Conservation (phyloP, 2,329 filamentous ascomycete genomes). For the Alternaria sp. region DNA sequence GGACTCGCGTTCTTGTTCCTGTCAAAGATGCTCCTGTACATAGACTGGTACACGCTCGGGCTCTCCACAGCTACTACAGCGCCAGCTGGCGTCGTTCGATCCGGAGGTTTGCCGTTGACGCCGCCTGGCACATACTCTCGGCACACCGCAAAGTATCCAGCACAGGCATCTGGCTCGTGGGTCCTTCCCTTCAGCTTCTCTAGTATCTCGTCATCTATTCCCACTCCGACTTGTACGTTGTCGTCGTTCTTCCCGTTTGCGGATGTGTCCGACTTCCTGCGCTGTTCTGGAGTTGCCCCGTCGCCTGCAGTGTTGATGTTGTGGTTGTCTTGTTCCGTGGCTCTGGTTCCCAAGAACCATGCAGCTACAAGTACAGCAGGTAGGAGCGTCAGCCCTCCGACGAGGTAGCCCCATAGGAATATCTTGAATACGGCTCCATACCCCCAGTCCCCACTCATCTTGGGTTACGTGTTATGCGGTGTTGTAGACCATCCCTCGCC, state of each 20-base stretch:
- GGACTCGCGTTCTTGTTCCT: conserved; percentile 66
- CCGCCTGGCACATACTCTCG: conserved; percentile 91
- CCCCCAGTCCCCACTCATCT: conserved; percentile 35
- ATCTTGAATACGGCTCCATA: conserved; percentile 32
- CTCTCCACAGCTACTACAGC: conserved; percentile 79
- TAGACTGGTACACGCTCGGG: conserved; percentile 95
- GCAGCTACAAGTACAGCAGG: conserved; percentile 22
- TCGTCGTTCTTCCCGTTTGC: conserved; percentile 17
- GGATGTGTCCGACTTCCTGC: conserved; percentile 20
- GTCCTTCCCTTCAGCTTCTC: conserved; percentile 38
- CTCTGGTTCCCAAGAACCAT: conserved; percentile 28
- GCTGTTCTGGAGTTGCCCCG: neutral
- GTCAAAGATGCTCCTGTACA: conserved; percentile 97
- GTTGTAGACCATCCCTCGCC: conserved; percentile 22
- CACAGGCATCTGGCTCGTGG: conserved; percentile 77
- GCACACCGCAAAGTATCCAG: conserved; percentile 94
- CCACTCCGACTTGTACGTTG: conserved; percentile 21
- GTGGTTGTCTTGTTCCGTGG: conserved; percentile 15
- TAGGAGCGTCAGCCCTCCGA: conserved; percentile 32
- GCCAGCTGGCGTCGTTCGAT: conserved; percentile 80
- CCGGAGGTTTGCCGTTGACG: conserved; percentile 90
- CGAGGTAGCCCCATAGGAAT: conserved; percentile 36
- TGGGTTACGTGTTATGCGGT: conserved; percentile 24
- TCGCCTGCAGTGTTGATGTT: neutral
- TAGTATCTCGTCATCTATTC: conserved; percentile 31